phyloP scores from a whole-genome alignment of 306 rosid species.

The Pyrus communis region DNA sequence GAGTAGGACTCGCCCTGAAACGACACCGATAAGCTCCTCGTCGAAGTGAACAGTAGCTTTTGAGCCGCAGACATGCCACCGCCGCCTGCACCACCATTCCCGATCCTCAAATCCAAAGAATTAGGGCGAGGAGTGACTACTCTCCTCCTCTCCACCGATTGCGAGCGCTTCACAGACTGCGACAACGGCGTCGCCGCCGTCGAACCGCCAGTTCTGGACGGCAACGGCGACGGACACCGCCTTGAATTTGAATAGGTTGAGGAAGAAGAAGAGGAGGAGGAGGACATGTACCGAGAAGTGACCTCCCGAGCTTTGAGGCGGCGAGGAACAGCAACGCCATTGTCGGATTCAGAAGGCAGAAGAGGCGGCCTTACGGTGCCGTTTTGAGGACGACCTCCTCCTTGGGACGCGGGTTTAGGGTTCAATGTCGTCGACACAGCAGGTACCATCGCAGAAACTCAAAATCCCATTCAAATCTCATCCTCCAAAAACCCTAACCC shows the following conservation, averaged over 20 bases:
- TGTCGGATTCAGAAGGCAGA: slow-evolving; percentile 73
- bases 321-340: slow-evolving; percentile 47
- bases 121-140: slow-evolving; percentile 46
- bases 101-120: slow-evolving; percentile 30
- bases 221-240: slow-evolving; percentile 60
- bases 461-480: slow-evolving; percentile 20
- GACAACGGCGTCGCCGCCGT: slow-evolving; percentile 25
- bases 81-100: slow-evolving; percentile 17
- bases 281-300: slow-evolving; percentile 71
- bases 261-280: slow-evolving; percentile 30
- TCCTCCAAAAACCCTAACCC: slow-evolving; percentile 26
- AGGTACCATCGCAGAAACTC: slow-evolving; percentile 51
- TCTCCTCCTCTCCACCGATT: slow-evolving; percentile 50
- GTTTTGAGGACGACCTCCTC: slow-evolving; percentile 40
- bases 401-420: slow-evolving; percentile 36
- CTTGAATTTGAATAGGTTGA: slow-evolving; percentile 27
- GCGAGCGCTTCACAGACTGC: slow-evolving; percentile 38
- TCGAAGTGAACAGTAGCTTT: slow-evolving; percentile 68
- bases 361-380: slow-evolving; percentile 53
- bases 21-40: slow-evolving; percentile 82
- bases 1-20: slow-evolving; percentile 92
- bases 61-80: slow-evolving; percentile 54
- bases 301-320: slow-evolving; percentile 59
- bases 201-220: slow-evolving; percentile 33
- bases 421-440: slow-evolving; percentile 55